These are phyloP conservation scores for Globisporangium nodosum DNA, from an alignment of 352 stramenopile genomes.

Conservation along the genomic window DNA sequence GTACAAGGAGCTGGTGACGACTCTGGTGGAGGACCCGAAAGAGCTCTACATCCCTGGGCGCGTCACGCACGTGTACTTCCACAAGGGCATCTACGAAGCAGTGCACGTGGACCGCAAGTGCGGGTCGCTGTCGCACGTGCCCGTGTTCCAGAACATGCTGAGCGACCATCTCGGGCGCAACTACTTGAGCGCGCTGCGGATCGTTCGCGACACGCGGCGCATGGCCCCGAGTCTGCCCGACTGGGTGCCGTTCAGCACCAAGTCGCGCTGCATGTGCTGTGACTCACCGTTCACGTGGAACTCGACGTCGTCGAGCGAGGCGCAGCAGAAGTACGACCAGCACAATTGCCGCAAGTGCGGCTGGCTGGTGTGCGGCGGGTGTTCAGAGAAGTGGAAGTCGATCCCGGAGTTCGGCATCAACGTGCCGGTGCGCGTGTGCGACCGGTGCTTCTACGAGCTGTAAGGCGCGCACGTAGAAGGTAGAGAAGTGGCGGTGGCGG, in stretches of 20 bases:
- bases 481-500: too few species aligned
- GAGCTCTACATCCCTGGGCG: conserved; percentile 74
- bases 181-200: conserved; percentile 75
- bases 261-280: conserved; percentile 86
- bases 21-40: conserved; percentile 56
- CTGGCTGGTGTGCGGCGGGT: conserved; percentile 78
- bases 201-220: conserved; percentile 65
- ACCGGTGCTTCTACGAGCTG: conserved; percentile 82
- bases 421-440: conserved; percentile 76
- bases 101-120: conserved; percentile 77
- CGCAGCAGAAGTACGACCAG: conserved; percentile 86
- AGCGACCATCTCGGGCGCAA: conserved; percentile 76
- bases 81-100: conserved; percentile 77
- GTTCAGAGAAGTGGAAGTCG: conserved; percentile 79
- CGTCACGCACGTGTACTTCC: conserved; percentile 77
- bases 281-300: conserved; percentile 88
- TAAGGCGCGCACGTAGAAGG: conserved; percentile 11
- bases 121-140: conserved; percentile 63
- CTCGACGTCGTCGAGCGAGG: conserved; percentile 84
- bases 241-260: conserved; percentile 78
- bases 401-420: conserved; percentile 86
- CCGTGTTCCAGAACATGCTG: conserved; percentile 84
- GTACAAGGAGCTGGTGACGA: conserved; percentile 37
- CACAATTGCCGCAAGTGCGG: conserved; percentile 87
- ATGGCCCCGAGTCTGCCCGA: conserved; percentile 47